phyloP scores from a whole-genome alignment of 768 basidiomycete genomes.

The Ramaria sp. region DNA sequence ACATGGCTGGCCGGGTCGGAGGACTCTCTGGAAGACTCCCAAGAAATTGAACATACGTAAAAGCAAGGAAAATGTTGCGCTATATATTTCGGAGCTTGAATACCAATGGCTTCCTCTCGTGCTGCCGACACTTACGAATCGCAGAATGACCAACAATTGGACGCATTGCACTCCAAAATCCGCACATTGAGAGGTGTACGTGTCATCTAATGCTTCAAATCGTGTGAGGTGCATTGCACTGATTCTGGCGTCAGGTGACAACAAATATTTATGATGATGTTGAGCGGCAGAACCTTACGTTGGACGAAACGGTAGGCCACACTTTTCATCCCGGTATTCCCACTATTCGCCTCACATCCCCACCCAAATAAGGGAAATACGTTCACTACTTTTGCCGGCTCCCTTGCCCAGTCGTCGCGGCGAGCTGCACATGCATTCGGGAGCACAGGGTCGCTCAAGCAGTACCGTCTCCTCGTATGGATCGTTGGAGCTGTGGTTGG shows the following conservation, averaged over 20 bases:
- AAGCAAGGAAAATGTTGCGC: no score
- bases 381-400: conserved; percentile 53
- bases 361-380: conserved; percentile 39
- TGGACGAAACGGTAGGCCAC: conserved; percentile 62
- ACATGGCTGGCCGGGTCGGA: no score
- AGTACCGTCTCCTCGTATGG: conserved; percentile 56
- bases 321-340: neutral
- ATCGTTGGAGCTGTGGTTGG: conserved; percentile 43
- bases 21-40: no score
- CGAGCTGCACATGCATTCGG: conserved; percentile 70
- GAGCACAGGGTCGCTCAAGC: conserved; percentile 51
- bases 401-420: conserved; percentile 55
- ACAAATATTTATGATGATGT: conserved; percentile 80
- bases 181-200: conserved; percentile 71
- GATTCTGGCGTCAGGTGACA: conserved; percentile 46
- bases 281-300: conserved; percentile 67
- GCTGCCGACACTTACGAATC: conserved; percentile 56
- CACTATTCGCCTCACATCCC: conserved; percentile 6
- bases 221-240: neutral
- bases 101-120: neutral
- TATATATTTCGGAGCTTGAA: no score
- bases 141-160: conserved; percentile 78
- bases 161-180: conserved; percentile 78
- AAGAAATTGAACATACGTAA: no score
- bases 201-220: neutral